phyloP scores from a whole-genome alignment of 331 rosid genomes.

The Ulmus americana region DNA sequence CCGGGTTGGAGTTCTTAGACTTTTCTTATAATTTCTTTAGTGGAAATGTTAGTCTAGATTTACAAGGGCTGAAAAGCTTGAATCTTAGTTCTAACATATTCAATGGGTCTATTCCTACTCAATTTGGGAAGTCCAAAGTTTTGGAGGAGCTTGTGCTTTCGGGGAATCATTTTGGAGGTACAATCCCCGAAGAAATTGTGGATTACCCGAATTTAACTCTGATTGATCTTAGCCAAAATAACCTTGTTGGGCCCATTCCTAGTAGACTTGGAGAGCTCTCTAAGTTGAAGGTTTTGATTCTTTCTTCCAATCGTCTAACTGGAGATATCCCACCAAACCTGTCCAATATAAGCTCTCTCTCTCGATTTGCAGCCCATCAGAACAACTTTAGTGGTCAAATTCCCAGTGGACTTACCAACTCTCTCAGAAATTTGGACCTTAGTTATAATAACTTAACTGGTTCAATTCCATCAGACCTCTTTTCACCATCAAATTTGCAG shows the following conservation, averaged over 20 bases:
- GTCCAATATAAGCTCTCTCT: slow-evolving; percentile 33
- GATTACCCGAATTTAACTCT: slow-evolving; percentile 32
- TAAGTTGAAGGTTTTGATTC: slow-evolving; percentile 50
- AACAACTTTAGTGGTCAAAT: slow-evolving; percentile 39
- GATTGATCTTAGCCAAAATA: slow-evolving; percentile 41
- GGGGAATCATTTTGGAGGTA: slow-evolving; percentile 22
- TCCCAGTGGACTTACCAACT: slow-evolving; percentile 41
- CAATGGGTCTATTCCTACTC: slow-evolving; percentile 36
- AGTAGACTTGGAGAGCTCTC: slow-evolving; percentile 38
- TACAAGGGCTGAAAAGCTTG: slow-evolving; percentile 47
- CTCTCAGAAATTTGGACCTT: slow-evolving; percentile 52
- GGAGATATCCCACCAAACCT: slow-evolving; percentile 51
- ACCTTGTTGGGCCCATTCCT: slow-evolving; percentile 37
- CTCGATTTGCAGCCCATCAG: slow-evolving; percentile 57
- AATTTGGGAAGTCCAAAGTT: slow-evolving; percentile 37
- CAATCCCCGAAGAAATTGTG: slow-evolving; percentile 39
- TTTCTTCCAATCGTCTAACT: slow-evolving; percentile 38
- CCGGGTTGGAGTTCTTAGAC: slow-evolving; percentile 49
- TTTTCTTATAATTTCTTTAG: slow-evolving; percentile 30
- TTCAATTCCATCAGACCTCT: slow-evolving; percentile 44
- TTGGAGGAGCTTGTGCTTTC: slow-evolving; percentile 63
- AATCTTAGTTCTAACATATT: slow-evolving; percentile 32
- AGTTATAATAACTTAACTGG: slow-evolving; percentile 42
- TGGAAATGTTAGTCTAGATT: slow-evolving; percentile 33
- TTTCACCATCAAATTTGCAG: slow-evolving; percentile 35